These are phyloP conservation scores for Sclerotinia spermophila DNA, from an alignment of 2,329 filamentous ascomycete genomes.

Conservation along the genomic window DNA sequence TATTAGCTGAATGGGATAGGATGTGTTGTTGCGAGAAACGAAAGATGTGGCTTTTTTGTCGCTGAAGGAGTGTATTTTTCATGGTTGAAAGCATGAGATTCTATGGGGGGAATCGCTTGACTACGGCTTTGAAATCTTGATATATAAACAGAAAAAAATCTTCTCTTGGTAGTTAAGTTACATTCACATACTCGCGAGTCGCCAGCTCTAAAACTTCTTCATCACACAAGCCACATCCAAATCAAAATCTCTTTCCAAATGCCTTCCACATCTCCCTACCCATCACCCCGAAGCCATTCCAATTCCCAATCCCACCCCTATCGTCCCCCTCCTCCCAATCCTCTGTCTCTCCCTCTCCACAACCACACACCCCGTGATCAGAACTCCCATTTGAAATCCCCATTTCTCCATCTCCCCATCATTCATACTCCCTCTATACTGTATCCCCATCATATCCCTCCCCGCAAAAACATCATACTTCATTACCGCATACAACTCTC, in stretches of 20 bases:
- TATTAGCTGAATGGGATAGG: no score
- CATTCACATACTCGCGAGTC: fast-evolving
- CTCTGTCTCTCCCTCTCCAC: background rate
- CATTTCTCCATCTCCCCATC: background rate
- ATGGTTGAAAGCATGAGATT: background rate
- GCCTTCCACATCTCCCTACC: background rate
- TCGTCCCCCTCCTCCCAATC: background rate
- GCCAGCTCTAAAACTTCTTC: background rate
- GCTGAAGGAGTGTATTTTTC: background rate
- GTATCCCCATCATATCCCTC: background rate
- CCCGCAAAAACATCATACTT: background rate
- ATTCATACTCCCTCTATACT: background rate
- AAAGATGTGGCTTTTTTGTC: fast-evolving
- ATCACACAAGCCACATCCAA: background rate
- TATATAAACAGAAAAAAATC: fast-evolving
- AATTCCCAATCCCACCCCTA: background rate
- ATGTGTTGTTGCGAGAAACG: background rate
- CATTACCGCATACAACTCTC: background rate
- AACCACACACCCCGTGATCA: background rate
- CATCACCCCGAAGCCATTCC: background rate
- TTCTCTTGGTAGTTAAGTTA: background rate
- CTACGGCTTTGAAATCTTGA: background rate
- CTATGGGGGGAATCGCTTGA: no score
- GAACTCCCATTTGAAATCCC: background rate
- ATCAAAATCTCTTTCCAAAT: background rate